Percentiles rank a stretch among this genome's conserved stretches.
phyloP scores from a whole-genome alignment of 1,284 basidiomycete genomes.

The Chalciporus piperatoides region DNA sequence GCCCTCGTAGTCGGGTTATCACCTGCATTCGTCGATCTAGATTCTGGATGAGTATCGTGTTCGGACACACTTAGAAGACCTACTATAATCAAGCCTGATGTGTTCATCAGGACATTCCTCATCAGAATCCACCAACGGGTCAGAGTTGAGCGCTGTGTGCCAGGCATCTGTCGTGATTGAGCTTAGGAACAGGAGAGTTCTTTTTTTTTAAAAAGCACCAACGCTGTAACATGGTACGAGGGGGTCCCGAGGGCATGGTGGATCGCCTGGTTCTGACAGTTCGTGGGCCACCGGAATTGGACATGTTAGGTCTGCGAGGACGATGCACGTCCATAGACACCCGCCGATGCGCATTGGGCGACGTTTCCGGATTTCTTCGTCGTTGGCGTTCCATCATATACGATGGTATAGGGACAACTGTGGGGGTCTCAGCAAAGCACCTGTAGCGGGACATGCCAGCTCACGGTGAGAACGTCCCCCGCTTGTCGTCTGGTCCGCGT shows the following conservation, averaged over 20 bases:
- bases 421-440: slow-evolving; percentile 12
- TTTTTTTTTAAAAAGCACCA: slow-evolving; percentile 23
- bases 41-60: slow-evolving; percentile 11
- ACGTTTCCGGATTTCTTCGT: slow-evolving; percentile 23
- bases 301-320: slow-evolving; percentile 23
- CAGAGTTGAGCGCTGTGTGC: slow-evolving; percentile 57
- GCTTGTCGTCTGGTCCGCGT: slow-evolving; percentile 16
- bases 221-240: slow-evolving; percentile 51
- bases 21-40: slow-evolving; percentile 55
- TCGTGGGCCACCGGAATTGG: slow-evolving; percentile 21
- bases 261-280: slow-evolving; percentile 24
- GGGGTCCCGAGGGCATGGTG: slow-evolving; percentile 27
- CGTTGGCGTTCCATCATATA: slow-evolving; percentile 26
- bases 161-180: slow-evolving; percentile 60
- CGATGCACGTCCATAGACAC: slow-evolving; percentile 27
- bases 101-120: slow-evolving; percentile 64
- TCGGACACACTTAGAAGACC: slow-evolving; percentile 21
- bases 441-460: slow-evolving; percentile 5
- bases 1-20: slow-evolving; percentile 52
- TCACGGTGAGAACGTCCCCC: slow-evolving; percentile 30
- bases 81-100: slow-evolving; percentile 63
- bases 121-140: slow-evolving; percentile 70
- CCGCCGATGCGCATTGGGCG: slow-evolving; percentile 27
- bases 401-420: slow-evolving; percentile 25
- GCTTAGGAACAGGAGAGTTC: slow-evolving; percentile 31